Conservation (phyloP, 768 basidiomycete species). For the Saitozyma sp. region DNA sequence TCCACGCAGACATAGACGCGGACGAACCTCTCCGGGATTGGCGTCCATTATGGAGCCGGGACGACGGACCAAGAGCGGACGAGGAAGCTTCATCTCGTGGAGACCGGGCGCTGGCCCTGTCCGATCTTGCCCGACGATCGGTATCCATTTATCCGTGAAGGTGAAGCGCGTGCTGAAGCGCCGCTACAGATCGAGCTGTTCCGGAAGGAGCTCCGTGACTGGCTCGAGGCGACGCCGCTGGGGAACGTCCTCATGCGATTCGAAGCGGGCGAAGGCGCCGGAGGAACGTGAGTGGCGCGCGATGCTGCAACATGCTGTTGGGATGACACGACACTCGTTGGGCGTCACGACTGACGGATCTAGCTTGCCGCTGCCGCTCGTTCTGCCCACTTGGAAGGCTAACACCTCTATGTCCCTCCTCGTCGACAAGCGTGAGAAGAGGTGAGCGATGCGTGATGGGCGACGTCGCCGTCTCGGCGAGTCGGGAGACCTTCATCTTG, state of each 20-base stretch:
- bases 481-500: background rate
- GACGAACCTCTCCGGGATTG: background rate
- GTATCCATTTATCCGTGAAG: no score
- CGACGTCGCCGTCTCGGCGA: background rate
- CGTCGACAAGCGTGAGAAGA: slow-evolving; percentile 96
- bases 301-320: no score
- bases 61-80: no score
- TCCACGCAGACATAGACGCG: background rate
- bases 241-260: slow-evolving; percentile 64
- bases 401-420: slow-evolving; percentile 81
- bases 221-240: slow-evolving; percentile 61
- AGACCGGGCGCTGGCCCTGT: background rate
- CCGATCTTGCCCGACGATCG: no score
- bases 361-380: slow-evolving; percentile 73
- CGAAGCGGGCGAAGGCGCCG: slow-evolving; percentile 59
- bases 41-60: no score
- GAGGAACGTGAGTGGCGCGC: slow-evolving; percentile 58
- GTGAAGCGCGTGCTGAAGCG: no score
- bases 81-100: background rate
- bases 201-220: slow-evolving; percentile 61
- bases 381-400: slow-evolving; percentile 96
- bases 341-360: background rate
- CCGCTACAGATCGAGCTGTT: slow-evolving; percentile 59
- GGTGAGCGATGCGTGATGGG: slow-evolving; percentile 60
- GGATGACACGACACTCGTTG: background rate